Evolutionary conservation across 31 red algal species (phyloP), one percentile per base, ranked within the genome.

Genomic region (Porphyra umbilicalis): DNA sequence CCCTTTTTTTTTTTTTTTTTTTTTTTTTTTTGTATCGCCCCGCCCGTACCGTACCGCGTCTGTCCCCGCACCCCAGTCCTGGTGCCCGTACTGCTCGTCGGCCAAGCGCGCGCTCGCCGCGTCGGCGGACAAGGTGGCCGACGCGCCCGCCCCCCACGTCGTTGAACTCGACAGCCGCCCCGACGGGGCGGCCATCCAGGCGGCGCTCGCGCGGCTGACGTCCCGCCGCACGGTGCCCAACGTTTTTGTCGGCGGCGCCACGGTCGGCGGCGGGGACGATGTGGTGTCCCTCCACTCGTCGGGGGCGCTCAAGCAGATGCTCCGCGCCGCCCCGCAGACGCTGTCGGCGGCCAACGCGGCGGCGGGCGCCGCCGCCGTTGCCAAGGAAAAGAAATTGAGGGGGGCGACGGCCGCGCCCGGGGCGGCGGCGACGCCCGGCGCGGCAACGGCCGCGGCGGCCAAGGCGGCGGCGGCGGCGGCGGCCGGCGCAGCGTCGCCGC

Each of bases 181-280:
- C 0, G 80, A 92, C 10, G 96, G 96, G 35, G 40, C 16, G 39
- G 80, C 83, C 32, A 77, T 98, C 15, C 96, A 98, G 57, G 80
- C 38, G 37, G 86, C 85, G 33, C 85, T 98, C 32, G 78, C 80
- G 11, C 75, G 84, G 37, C 35, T 39, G 2, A 98, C 96, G 11
- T 80, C 84, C 33, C 89, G 90, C 40, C 82, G 90, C 32, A 98
- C 96, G 10, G 96, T 98, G 9, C 96, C 96, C 8, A 98, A 95
- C 83, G 96, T 98, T n/a, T 98, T 95, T 86, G 90, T 98, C 10
- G 89, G 90, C 35, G 93, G 96, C 36, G 37, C 34, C 32, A 40
- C 83, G 35, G 87, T 98, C 67, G 96, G 96, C 36, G 96, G 96
- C 20, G 89, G 92, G 33, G 87, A 90, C 78, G 90, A 98, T 2